Percentiles rank a stretch among this genome's conserved stretches.
Evolutionary conservation across 805 yeast genomes (phyloP).

Genomic region (Wickerhamomyces bisporus): DNA sequence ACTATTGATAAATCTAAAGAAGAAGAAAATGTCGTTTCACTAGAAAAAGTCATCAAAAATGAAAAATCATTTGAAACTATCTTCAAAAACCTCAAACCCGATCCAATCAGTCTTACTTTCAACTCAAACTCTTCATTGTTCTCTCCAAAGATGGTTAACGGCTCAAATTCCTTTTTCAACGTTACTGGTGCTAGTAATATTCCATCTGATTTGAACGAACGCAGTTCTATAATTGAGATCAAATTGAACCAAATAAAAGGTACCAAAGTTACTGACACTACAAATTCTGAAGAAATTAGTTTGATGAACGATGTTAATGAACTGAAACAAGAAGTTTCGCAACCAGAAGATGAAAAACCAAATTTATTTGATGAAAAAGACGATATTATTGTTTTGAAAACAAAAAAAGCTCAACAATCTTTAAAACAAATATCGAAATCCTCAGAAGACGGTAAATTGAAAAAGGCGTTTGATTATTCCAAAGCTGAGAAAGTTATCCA

Average conservation of each 20-base stretch:
- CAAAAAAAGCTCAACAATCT: constrained; percentile 4
- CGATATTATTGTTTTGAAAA: constrained; percentile 19
- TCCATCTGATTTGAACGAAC: constrained; percentile 9
- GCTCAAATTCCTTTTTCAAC: neutral
- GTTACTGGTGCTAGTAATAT: neutral
- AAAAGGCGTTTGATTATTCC: constrained; percentile 38
- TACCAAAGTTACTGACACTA: neutral
- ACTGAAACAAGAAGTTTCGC: neutral
- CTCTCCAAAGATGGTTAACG: neutral
- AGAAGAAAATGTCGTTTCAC: constrained; percentile 3
- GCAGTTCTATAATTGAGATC: constrained; percentile 10
- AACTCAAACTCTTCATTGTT: neutral
- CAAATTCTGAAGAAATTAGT: too few relatives aligned
- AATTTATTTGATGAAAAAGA: constrained; percentile 18
- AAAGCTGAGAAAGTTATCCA: constrained; percentile 38
- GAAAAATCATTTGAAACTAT: constrained; percentile 6
- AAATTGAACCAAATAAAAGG: neutral
- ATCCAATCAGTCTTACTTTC: neutral
- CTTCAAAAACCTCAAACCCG: constrained; percentile 2
- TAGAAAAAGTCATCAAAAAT: constrained; percentile 9
- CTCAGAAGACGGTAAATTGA: constrained; percentile 1
- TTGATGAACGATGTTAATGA: neutral
- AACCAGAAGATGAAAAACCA: neutral
- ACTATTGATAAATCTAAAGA: neutral
- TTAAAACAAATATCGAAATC: constrained; percentile 1